Evolutionary conservation across 2,329 filamentous ascomycete genomes (phyloP).

Genomic region (Cercospora zeae-maydis): DNA sequence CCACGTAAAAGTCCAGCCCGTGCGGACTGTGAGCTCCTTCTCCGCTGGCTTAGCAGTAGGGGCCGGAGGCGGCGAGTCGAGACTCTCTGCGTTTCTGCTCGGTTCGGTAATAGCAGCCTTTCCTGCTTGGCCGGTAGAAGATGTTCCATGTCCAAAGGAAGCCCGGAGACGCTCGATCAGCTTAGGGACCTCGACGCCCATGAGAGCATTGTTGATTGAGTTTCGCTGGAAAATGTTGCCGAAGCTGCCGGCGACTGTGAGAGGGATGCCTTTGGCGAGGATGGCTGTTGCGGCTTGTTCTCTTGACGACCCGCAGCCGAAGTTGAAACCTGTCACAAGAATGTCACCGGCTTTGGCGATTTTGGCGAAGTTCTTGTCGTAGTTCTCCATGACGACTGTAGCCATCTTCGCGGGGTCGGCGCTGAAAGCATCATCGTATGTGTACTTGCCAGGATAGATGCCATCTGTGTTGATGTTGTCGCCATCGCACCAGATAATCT

Average conservation of each 20-base stretch:
- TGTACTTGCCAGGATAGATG: conserved; percentile 89
- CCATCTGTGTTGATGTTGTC: conserved; percentile 89
- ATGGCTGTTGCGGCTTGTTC: conserved; percentile 89
- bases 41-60: conserved; percentile 37
- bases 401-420: conserved; percentile 76
- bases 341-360: conserved; percentile 70
- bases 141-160: conserved; percentile 46
- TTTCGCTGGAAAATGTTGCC: conserved; percentile 79
- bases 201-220: conserved; percentile 74
- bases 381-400: conserved; percentile 89
- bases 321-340: conserved; percentile 82
- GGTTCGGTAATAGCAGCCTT: conserved; percentile 50
- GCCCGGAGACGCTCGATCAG: conserved; percentile 64
- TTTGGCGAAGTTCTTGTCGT: conserved; percentile 67
- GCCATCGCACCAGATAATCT: conserved; percentile 82
- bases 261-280: conserved; percentile 72
- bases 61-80: conserved; percentile 50
- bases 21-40: conserved; percentile 65
- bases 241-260: conserved; percentile 78
- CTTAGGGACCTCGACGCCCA: conserved; percentile 66
- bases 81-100: conserved; percentile 47
- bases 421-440: conserved; percentile 81
- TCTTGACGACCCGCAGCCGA: conserved; percentile 75
- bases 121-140: conserved; percentile 21
- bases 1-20: conserved; percentile 81